Base-by-base conservation (phyloP, 176 grass and related monocot genomes). In the Lolium rigidum region DNA sequence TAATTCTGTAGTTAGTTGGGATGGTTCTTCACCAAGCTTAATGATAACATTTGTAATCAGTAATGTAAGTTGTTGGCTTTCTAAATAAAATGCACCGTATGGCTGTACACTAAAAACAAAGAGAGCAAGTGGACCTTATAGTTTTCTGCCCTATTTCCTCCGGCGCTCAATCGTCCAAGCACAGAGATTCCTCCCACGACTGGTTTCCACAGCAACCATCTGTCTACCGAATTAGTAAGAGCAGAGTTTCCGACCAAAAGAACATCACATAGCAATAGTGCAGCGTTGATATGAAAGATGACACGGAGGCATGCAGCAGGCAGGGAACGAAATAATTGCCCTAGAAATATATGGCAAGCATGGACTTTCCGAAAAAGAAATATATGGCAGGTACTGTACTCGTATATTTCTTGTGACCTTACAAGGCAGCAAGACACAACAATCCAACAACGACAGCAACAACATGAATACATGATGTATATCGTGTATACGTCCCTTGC, bases 391-490 rank as follows among this genome's bases (percentile, higher is more conserved):
- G 26, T 28, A 28, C 22, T 46, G 38, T 12, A 75, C 49, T 58
- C 21, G 38, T 67, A 78, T 76, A 16, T 44, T 44, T 65, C 24
- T 82, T 68, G 41, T 73, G 89, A 80, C 75, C 67, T 75, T 48
- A 59, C 49, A 76, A 39, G 44, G 68, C 6, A 35, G 6, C 28
- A 66, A 20, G 20, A 0, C 18, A 66, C 72, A 66, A 52, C 57
- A 84, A 38, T 50, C 52, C 37, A 69, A 86, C 47, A 57, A 39
- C 56, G 59, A 46, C 64, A 66, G 63, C 61, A 77, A 73, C 75
- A 80, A 3, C 51, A 75, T 62, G 67, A 41, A 28, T 28, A 28
- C 26, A 28, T 90, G 75, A 21, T 61, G 11, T 26, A 22, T 80
- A 84, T 46, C 28, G 41, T 70, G 85, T 70, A 85, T 77, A 75